Conservation (phyloP, 2,329 filamentous ascomycete species). For the Colletotrichum sp. region DNA sequence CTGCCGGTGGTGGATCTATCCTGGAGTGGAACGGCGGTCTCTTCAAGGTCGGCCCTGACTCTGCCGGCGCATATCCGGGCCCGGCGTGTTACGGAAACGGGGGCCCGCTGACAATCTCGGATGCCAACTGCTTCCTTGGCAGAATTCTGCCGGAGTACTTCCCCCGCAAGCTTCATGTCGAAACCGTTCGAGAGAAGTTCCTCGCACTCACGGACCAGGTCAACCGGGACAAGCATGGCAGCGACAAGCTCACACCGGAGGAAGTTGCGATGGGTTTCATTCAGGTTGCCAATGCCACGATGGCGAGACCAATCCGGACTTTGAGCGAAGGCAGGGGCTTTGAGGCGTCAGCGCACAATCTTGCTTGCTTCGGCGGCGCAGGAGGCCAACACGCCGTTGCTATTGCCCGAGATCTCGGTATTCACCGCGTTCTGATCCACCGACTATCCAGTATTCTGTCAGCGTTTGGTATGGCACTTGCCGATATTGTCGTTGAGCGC, state of each 20-base stretch:
- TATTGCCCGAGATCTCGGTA: constrained; percentile 46
- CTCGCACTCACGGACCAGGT: constrained; percentile 45
- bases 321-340: constrained; percentile 41
- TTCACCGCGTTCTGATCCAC: constrained; percentile 47
- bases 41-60: constrained; percentile 76
- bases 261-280: constrained; percentile 42
- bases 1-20: constrained; percentile 73
- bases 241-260: constrained; percentile 32
- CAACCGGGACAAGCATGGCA: constrained; percentile 37
- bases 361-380: constrained; percentile 38
- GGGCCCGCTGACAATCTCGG: constrained; percentile 74
- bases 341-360: constrained; percentile 37
- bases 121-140: constrained; percentile 74
- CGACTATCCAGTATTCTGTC: constrained; percentile 50
- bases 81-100: constrained; percentile 76
- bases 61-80: constrained; percentile 72
- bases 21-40: constrained; percentile 75
- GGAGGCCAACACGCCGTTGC: constrained; percentile 50
- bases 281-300: constrained; percentile 40
- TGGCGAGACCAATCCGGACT: constrained; percentile 39
- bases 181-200: constrained; percentile 39
- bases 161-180: constrained; percentile 49
- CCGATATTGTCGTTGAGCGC: constrained; percentile 47
- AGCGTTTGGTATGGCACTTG: constrained; percentile 51
- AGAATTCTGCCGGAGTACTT: constrained; percentile 67